Evolutionary conservation across 2,329 filamentous ascomycete genomes (phyloP), one percentile per base, ranked within the genome.

Genomic region (Aspergillus pseudotamarii): DNA sequence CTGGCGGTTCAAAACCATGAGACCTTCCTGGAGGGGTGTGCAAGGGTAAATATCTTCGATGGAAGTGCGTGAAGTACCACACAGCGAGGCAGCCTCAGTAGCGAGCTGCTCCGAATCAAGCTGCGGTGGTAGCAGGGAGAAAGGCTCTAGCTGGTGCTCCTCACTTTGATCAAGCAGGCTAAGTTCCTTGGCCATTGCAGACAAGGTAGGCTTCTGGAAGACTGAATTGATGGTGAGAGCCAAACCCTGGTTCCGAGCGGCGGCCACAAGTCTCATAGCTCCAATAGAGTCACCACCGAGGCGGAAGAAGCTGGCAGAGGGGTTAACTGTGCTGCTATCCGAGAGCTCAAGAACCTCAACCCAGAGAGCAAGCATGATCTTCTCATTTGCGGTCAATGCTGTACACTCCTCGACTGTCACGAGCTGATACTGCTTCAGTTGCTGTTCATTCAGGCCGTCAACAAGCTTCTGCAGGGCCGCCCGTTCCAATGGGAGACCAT

Each of bases 171-270:
- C 46, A 26, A 50, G 26, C 8, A 50, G 46, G 28, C 46, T 26
- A 30, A 50, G 46, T 10, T 50, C 30, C 21, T 36, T 48, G 9
- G 85, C 84, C 77, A 87, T 82, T 50, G 86, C 84, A 59, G 72
- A 55, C n/a, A 82, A 63, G 5, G 73, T 60, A 53, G 65, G 68
- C 41, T 66, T 41, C 14, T 62, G 58, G 61, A 74, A 73, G n/a
- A 74, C 65, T 16, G 73, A 66, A n/a, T 70, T 64, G 23, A 74
- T 71, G 11, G 69, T 72, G 30, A 74, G 41, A 11, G 30, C 51
- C 46, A 70, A 58, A 10, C 66, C 70, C 19, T 67, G 57, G 8
- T 43, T 51, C 4, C 30, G 16, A 19, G 55, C 38, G 11, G 54
- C 45, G 14, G 67, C 63, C 19, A 63, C 61, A 53, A 75, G 61